Percentiles rank a stretch among this genome's conserved stretches.
Conservation (phyloP, 2,329 filamentous ascomycete species). For the Emmonsiellopsis sp. region DNA sequence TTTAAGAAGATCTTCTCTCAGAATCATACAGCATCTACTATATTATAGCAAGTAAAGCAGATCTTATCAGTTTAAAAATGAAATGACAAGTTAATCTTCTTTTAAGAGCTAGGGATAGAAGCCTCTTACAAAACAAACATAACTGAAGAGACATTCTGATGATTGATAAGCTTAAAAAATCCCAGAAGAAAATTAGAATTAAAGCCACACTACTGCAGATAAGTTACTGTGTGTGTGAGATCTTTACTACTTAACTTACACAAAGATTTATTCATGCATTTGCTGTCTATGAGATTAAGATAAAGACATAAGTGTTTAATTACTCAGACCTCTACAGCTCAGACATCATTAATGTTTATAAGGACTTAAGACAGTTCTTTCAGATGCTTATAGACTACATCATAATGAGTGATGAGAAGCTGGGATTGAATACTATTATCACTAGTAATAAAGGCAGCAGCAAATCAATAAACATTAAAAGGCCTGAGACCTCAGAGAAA, state of each 20-base stretch:
- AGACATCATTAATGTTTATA: conserved; percentile 21
- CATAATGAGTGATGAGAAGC: conserved; percentile 23
- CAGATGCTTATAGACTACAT: conserved; percentile 20
- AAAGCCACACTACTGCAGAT: conserved; percentile 12
- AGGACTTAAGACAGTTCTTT: conserved; percentile 22
- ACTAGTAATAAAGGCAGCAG: conserved; percentile 9
- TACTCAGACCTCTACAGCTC: conserved; percentile 24
- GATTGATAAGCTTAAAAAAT: conserved; percentile 11
- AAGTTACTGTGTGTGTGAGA: conserved; percentile 11
- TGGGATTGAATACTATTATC: conserved; percentile 22
- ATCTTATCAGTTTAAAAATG: conserved; percentile 8
- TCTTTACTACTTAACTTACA: conserved; percentile 22
- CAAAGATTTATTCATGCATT: conserved; percentile 24
- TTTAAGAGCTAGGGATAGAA: conserved; percentile 6
- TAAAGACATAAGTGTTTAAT: conserved; percentile 26
- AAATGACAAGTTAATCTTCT: conserved; percentile 13
- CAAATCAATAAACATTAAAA: conserved; percentile 7
- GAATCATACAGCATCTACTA: conserved; percentile 9
- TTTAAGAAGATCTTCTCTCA: conserved; percentile 12
- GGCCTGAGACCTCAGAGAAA: conserved; percentile 2
- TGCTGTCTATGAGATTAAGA: conserved; percentile 14
- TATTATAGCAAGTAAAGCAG: not conserved
- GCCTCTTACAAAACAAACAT: conserved; percentile 3
- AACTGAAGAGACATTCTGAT: conserved; percentile 14
- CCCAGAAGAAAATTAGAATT: not conserved